A percentile compares a stretch with the other conserved stretches of the same genome.
phyloP scores from a whole-genome alignment of 2,329 filamentous ascomycete genomes.

The Aureobasidium pullulans region DNA sequence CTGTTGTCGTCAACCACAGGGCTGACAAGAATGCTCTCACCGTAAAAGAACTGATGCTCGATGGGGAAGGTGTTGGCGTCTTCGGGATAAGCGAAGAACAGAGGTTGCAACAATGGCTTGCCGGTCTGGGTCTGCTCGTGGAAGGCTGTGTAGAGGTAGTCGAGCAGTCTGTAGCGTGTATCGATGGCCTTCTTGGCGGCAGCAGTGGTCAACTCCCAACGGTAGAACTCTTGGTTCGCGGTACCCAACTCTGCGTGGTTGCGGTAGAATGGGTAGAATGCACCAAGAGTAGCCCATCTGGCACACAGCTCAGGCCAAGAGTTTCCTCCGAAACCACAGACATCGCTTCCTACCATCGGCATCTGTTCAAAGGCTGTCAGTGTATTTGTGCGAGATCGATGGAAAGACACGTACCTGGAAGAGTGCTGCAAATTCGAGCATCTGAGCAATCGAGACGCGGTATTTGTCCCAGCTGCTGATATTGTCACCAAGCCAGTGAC shows the following conservation, averaged over 20 bases:
- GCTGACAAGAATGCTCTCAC: slow-evolving; percentile 48
- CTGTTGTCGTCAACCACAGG: slow-evolving; percentile 47
- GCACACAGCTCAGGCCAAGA: slow-evolving; percentile 60
- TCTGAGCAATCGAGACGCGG: slow-evolving; percentile 33
- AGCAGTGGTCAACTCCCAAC: slow-evolving; percentile 55
- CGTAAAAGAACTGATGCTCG: slow-evolving; percentile 54
- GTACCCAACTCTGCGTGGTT: slow-evolving; percentile 56
- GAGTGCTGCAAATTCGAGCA: slow-evolving; percentile 40
- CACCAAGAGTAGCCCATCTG: slow-evolving; percentile 67
- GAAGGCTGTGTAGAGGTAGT: slow-evolving; percentile 71
- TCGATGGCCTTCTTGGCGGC: slow-evolving; percentile 62
- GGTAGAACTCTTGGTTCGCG: slow-evolving; percentile 65
- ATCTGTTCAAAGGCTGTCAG: slow-evolving; percentile 17
- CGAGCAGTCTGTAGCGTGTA: slow-evolving; percentile 67
- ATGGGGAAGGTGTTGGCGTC: slow-evolving; percentile 47
- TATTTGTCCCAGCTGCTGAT: slow-evolving; percentile 38
- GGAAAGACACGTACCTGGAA: slow-evolving; percentile 28
- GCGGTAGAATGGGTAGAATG: slow-evolving; percentile 69
- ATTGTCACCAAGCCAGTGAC: slow-evolving; percentile 57
- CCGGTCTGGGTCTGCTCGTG: slow-evolving; percentile 54
- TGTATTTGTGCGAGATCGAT: not conserved
- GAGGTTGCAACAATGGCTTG: slow-evolving; percentile 58
- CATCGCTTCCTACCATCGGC: slow-evolving; percentile 48
- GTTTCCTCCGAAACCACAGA: slow-evolving; percentile 66
- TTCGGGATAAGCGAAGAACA: slow-evolving; percentile 64